Base-by-base conservation (phyloP, 148 eudicot species). In the Chenopodium suecicum region DNA sequence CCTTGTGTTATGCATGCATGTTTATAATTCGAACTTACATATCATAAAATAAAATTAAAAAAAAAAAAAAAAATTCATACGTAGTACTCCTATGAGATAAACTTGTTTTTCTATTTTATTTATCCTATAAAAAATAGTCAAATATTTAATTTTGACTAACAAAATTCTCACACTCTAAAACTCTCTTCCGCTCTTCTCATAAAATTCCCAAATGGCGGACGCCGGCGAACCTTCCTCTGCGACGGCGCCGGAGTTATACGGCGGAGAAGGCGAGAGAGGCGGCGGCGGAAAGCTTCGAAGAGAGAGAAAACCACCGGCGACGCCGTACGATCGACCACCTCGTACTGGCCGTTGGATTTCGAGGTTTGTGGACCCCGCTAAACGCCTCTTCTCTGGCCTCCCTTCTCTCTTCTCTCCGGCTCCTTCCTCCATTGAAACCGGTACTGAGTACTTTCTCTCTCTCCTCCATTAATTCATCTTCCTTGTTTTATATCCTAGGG, bases 261-360 rank as follows among this genome's bases (percentile, higher is more conserved):
- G 75, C 41, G 84, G 82, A 17, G 84, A 72, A 60, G 85, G 82
- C 16, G 84, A 63, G 25, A 77, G 89, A 78, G 91, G 88, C 82
- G 90, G 87, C 80, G 92, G 93, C 81, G 97, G 97, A 5, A 91
- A 91, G 84, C 27, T 89, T 22, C 71, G 84, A 29, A 87, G 87
- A 58, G 74, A 86, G 58, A 79, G 91, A 69, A 88, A 84, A 67
- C 86, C 86, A 1, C 89, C 92, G 29, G 6, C 91, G 6, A 89
- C 91, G 2, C 94, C 98, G 5, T 92, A 92, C 79, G 92, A 82
- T 78, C 92, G 92, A 8, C 95, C 92, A 7, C 76, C 79, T n/a
- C 73, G 54, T 62, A 81, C 84, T 17, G 50, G 54, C 32, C 73
- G 77, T 2, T 93, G 98, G 95, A 74, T 92, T 32, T 90, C 94